These are phyloP conservation scores for Backusella morwellensis DNA, from an alignment of 192 early-diverging fungal species.

Conservation along the genomic window DNA sequence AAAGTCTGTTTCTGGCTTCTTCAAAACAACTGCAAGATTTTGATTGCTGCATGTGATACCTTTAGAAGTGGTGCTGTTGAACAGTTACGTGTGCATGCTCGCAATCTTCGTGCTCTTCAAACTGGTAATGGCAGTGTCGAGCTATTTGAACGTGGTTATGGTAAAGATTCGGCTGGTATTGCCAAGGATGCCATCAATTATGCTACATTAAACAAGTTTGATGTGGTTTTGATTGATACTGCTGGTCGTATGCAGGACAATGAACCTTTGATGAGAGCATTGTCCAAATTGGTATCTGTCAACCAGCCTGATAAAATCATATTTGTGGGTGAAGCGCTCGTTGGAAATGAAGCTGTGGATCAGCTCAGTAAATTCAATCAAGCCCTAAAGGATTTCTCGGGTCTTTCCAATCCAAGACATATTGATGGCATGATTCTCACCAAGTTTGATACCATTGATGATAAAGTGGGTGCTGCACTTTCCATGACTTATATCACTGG, in stretches of 20 bases:
- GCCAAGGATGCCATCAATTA: slow-evolving; percentile 91
- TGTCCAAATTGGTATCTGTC: slow-evolving; percentile 88
- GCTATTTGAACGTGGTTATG: slow-evolving; percentile 93
- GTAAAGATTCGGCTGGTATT: slow-evolving; percentile 94
- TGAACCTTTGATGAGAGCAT: slow-evolving; percentile 94
- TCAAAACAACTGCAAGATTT: slow-evolving; percentile 83
- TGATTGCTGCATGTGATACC: slow-evolving; percentile 97
- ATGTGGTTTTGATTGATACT: slow-evolving; percentile 94
- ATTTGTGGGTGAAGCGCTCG: slow-evolving; percentile 96
- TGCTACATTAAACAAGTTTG: slow-evolving; percentile 71
- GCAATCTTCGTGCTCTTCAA: slow-evolving; percentile 80
- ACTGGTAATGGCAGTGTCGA: slow-evolving; percentile 66
- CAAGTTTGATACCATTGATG: slow-evolving; percentile 97
- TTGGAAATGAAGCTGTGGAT: slow-evolving; percentile 96
- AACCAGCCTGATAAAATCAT: slow-evolving; percentile 96
- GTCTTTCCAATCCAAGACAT: slow-evolving; percentile 74
- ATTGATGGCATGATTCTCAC: slow-evolving; percentile 96
- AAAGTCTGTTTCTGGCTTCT: slow-evolving; percentile 96
- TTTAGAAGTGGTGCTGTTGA: slow-evolving; percentile 96
- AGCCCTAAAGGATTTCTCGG: slow-evolving; percentile 87
- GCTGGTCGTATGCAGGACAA: slow-evolving; percentile 99
- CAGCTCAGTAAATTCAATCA: slow-evolving; percentile 96
- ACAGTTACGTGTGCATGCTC: slow-evolving; percentile 87
- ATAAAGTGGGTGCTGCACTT: slow-evolving; percentile 93
- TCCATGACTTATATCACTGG: slow-evolving; percentile 97